These are phyloP conservation scores for Exsudoporus floridanus DNA, from an alignment of 1,284 basidiomycete genomes.

Conservation along the genomic window DNA sequence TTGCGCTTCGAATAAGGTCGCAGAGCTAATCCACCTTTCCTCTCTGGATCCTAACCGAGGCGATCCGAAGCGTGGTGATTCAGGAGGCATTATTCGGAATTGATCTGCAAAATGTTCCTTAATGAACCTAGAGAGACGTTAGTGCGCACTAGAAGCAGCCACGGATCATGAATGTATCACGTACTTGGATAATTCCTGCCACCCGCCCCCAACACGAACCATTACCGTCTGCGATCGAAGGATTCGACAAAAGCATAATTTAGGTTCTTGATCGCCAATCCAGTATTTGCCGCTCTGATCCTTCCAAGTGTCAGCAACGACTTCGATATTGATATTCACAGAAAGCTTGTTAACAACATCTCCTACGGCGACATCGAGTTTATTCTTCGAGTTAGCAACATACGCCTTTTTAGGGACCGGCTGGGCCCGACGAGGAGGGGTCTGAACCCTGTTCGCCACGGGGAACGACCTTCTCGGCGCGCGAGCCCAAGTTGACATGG, in stretches of 20 bases:
- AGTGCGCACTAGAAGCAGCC: neutral
- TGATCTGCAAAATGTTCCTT: conserved; percentile 81
- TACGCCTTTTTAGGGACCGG: conserved; percentile 62
- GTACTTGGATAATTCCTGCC: conserved; percentile 86
- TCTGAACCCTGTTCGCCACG: conserved; percentile 41
- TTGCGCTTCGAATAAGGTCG: conserved; percentile 59
- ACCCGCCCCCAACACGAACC: conserved; percentile 94
- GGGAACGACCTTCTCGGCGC: conserved; percentile 62
- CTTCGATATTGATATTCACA: conserved; percentile 81
- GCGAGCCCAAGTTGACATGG: conserved; percentile 64
- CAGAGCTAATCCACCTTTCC: conserved; percentile 82
- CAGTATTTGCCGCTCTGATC: conserved; percentile 93
- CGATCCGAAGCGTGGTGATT: conserved; percentile 48
- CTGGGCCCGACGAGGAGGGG: conserved; percentile 44
- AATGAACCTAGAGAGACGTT: conserved; percentile 63
- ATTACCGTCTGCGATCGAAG: conserved; percentile 91
- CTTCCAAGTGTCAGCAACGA: conserved; percentile 81
- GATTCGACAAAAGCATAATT: conserved; percentile 88
- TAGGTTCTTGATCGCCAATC: conserved; percentile 88
- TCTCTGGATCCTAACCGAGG: conserved; percentile 46
- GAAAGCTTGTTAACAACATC: conserved; percentile 87
- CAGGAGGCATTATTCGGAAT: conserved; percentile 60
- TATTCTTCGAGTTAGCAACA: conserved; percentile 81
- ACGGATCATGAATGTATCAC: conserved; percentile 28
- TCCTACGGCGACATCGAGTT: conserved; percentile 89